Percentiles rank a stretch among this genome's conserved stretches.
phyloP scores from a whole-genome alignment of 805 yeast genomes.

The Kluyveromyces nonfermentans region DNA sequence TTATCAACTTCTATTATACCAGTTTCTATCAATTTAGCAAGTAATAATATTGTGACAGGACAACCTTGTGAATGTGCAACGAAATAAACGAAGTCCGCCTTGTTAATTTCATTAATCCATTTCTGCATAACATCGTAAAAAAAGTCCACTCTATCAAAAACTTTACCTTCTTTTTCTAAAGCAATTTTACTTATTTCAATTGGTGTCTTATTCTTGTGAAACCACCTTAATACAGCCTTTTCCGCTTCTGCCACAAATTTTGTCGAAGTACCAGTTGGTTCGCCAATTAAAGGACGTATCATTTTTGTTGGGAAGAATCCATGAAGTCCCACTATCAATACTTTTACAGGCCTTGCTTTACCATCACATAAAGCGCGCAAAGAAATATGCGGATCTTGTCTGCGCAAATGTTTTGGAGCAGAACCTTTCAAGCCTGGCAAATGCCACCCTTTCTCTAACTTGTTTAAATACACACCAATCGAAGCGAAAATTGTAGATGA shows the following conservation, averaged over 20 bases:
- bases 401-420: constrained; percentile 9
- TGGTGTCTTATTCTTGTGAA: constrained; percentile 31
- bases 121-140: constrained; percentile 63
- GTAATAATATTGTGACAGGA: constrained; percentile 74
- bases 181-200: constrained; percentile 81
- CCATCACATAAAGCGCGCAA: constrained; percentile 14
- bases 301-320: constrained; percentile 90
- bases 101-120: constrained; percentile 42
- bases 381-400: constrained; percentile 12
- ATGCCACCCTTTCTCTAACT: constrained; percentile 8
- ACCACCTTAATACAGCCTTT: constrained; percentile 61
- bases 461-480: constrained; percentile 10
- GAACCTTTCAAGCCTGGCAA: not conserved
- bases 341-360: constrained; percentile 37
- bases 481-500: constrained; percentile 18
- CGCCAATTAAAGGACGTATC: constrained; percentile 80
- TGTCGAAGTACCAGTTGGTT: constrained; percentile 92
- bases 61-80: constrained; percentile 97
- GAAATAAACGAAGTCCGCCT: constrained; percentile 82
- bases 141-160: constrained; percentile 74
- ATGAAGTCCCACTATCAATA: constrained; percentile 85
- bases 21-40: constrained; percentile 62
- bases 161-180: constrained; percentile 86
- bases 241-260: constrained; percentile 91
- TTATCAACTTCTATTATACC: constrained; percentile 35